Percentiles rank a stretch among this genome's conserved stretches.
phyloP scores from a whole-genome alignment of 768 basidiomycete genomes.

The Solioccasus polychromus region DNA sequence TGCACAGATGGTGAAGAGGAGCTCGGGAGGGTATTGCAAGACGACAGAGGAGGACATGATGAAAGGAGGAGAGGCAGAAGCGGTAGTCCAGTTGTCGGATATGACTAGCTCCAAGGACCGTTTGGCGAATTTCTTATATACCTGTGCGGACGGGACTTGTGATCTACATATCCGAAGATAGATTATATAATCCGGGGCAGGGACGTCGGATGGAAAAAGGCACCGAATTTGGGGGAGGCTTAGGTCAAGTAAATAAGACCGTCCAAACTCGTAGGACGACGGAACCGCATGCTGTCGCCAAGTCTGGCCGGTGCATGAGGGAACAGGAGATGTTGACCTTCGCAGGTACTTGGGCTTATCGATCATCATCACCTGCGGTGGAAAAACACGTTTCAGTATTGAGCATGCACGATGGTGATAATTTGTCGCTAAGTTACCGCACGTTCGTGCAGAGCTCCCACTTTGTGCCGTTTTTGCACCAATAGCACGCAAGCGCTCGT shows the following conservation, averaged over 20 bases:
- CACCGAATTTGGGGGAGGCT: slow-evolving; percentile 9
- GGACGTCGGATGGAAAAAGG: too few relatives aligned
- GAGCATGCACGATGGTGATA: too few relatives aligned
- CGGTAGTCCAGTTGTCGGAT: neutral
- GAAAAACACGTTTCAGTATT: too few relatives aligned
- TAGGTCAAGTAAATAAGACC: slow-evolving; percentile 2
- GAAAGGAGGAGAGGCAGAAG: neutral
- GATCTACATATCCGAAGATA: too few relatives aligned
- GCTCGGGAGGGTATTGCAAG: slow-evolving; percentile 62
- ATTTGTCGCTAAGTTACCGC: too few relatives aligned
- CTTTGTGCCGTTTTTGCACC: neutral
- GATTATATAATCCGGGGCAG: slow-evolving; percentile 27
- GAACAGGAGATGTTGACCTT: too few relatives aligned
- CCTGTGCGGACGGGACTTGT: slow-evolving; percentile 9
- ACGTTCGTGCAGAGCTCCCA: neutral
- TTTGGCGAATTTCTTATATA: slow-evolving; percentile 7
- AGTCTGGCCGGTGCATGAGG: neutral
- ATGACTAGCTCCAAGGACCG: too few relatives aligned
- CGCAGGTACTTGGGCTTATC: too few relatives aligned
- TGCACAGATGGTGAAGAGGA: slow-evolving; percentile 70
- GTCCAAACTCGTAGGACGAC: slow-evolving; percentile 4
- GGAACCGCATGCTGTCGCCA: slow-evolving; percentile 9
- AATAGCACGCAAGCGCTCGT: slow-evolving; percentile 3
- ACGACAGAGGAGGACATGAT: slow-evolving; percentile 29
- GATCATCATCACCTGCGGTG: too few relatives aligned